phyloP scores from a whole-genome alignment of 495 filamentous ascomycete genomes.

The Neurospora sp. region DNA sequence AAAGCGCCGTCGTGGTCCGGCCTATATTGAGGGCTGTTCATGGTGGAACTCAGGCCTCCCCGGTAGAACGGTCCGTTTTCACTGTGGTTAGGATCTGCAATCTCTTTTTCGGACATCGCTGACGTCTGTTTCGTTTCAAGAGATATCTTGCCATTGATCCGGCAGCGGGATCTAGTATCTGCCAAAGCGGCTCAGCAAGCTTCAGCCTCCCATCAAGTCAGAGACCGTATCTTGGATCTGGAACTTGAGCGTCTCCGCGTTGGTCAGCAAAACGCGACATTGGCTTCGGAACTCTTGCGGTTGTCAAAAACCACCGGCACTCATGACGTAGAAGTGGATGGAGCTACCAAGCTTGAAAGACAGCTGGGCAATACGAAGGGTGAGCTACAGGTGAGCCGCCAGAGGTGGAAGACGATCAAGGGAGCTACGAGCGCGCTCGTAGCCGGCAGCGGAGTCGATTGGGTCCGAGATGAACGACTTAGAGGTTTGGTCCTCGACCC shows the following conservation, averaged over 20 bases:
- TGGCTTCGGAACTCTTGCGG: constrained; percentile 49
- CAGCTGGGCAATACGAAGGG: constrained; percentile 45
- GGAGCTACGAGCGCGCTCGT: constrained; percentile 62
- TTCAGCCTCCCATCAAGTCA: constrained; percentile 35
- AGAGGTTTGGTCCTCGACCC: constrained; percentile 64
- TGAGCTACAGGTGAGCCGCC: constrained; percentile 45
- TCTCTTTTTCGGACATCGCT: neutral
- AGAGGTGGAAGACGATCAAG: constrained; percentile 65
- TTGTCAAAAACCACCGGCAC: constrained; percentile 48
- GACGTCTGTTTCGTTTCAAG: constrained; percentile 27
- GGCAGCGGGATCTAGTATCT: constrained; percentile 57
- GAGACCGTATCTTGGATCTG: constrained; percentile 38
- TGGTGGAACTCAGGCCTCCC: constrained; percentile 51
- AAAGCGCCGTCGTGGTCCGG: constrained; percentile 56
- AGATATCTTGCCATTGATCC: constrained; percentile 52
- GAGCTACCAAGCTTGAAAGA: constrained; percentile 38
- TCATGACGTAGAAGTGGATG: constrained; percentile 35
- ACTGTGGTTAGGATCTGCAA: neutral
- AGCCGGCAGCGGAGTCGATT: constrained; percentile 76
- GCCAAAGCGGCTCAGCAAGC: constrained; percentile 48
- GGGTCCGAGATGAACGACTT: constrained; percentile 61
- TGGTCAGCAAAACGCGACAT: constrained; percentile 49
- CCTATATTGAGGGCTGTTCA: constrained; percentile 71
- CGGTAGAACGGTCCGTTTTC: constrained; percentile 52
- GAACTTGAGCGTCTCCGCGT: constrained; percentile 47